phyloP scores from a whole-genome alignment of 1,284 basidiomycete species.

The Tylopilus sp. region DNA sequence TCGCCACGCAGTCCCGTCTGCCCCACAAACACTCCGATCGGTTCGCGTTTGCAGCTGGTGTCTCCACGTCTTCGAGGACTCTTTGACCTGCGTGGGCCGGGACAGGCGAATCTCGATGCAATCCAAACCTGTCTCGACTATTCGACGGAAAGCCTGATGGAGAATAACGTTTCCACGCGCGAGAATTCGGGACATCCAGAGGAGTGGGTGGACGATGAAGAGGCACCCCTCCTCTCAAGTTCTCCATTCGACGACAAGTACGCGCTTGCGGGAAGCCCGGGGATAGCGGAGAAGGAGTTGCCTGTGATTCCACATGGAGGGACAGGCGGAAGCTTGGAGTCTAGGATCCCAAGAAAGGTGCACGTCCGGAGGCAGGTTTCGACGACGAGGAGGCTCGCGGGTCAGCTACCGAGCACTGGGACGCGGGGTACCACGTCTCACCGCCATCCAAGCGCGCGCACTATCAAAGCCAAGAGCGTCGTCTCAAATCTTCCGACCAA shows the following conservation, averaged over 20 bases:
- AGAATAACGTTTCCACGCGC: conserved; percentile 3
- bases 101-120: conserved; percentile 20
- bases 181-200: conserved; percentile 10
- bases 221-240: conserved; percentile 19
- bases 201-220: conserved; percentile 29
- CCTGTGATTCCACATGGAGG: conserved; percentile 11
- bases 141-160: conserved; percentile 15
- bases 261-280: conserved; percentile 10
- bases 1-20: conserved; percentile 22
- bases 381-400: conserved; percentile 6
- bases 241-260: conserved; percentile 27
- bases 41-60: conserved; percentile 12
- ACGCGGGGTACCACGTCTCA: conserved; percentile 9
- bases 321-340: conserved; percentile 1
- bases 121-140: conserved; percentile 28
- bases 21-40: conserved; percentile 24
- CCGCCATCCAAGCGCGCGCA: conserved; percentile 18
- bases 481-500: conserved; percentile 12
- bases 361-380: conserved; percentile 18
- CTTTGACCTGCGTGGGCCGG: conserved; percentile 30
- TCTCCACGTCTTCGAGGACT: conserved; percentile 32
- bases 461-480: conserved; percentile 9
- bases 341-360: conserved; percentile 22
- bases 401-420: background rate
- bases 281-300: conserved; percentile 17